Base-by-base conservation (phyloP, 2,329 filamentous ascomycete species). In the Apiospora saccharicola region DNA sequence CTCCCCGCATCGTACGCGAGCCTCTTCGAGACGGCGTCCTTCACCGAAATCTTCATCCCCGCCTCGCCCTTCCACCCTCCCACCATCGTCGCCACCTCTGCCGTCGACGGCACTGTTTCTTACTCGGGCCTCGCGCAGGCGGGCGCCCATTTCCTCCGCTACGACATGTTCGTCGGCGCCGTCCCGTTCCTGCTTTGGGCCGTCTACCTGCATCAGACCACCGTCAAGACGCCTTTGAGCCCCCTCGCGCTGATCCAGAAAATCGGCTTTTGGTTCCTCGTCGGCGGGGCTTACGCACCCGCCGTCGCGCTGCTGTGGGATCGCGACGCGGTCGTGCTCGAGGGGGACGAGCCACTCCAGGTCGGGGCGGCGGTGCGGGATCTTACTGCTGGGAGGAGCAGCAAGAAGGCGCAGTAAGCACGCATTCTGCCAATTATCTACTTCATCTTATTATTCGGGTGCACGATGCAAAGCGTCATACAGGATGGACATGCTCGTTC, bases 81-180 rank as follows among this genome's bases (percentile, higher is more conserved):
- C 24, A 70, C 71, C n/a, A 64, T 77, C 13, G 76, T 75, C 67
- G 73, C 76, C 16, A 76, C 37, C 37, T 41, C 37, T 41, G 37
- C 76, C 73, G 64, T n/a, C 24, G 72, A 76, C 14, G 57, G 76
- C 16, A 47, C 77, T 16, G 8, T 74, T 74, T n/a, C n/a, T 0
- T 26, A 26, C 49, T 14, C 49, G 10, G 49, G n/a, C n/a, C n/a
- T 26, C 8, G 49, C n/a, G 1, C 22, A 49, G 46, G 46, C 46
- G 19, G 46, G 5, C 22, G 72, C 74, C 69, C 73, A 80, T 67
- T 80, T 81, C 72, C 74, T 80, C 68, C 78, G 78, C 44, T 81
- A 78, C 72, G 79, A 81, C 71, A 61, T 80, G 61, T 79, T 78
- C 73, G 73, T 78, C 44, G 79, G 77, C 68, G 74, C 74, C 49